These are phyloP conservation scores for Dalbergia cochinchinensis DNA, from an alignment of 306 rosid species.

Conservation along the genomic window DNA sequence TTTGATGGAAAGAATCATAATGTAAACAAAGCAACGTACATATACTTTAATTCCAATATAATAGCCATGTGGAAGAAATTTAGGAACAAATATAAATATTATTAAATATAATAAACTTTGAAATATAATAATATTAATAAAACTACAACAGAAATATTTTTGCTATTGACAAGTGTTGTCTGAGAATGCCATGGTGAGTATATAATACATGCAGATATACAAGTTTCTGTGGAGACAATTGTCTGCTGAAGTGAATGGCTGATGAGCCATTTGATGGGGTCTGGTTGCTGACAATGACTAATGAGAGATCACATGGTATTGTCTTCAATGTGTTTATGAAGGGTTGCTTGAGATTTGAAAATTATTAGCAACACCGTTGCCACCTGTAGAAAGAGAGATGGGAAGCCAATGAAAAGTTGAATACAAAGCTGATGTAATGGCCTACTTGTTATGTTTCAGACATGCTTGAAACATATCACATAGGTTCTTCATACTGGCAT, in stretches of 20 bases:
- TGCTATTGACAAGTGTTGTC: slow-evolving; percentile 26
- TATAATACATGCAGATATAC: slow-evolving; percentile 25
- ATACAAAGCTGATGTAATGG: not conserved
- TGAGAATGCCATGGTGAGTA: slow-evolving; percentile 28
- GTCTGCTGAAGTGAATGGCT: slow-evolving; percentile 19
- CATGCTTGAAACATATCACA: slow-evolving; percentile 40
- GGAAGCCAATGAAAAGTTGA: not conserved
- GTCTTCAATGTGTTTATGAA: slow-evolving; percentile 8
- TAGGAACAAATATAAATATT: no score
- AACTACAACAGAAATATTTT: no score
- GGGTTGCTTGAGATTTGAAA: not conserved
- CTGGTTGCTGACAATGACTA: not conserved
- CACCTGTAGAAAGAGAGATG: not conserved
- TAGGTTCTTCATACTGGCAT: not conserved
- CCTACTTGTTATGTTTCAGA: slow-evolving; percentile 22
- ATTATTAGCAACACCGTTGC: not conserved
- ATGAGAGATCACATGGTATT: slow-evolving; percentile 15
- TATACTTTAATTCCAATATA: no score
- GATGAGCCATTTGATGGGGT: not conserved
- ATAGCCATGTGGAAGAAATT: no score
- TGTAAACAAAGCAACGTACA: no score
- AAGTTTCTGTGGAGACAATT: slow-evolving; percentile 2
- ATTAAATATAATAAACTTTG: no score
- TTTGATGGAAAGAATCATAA: no score
- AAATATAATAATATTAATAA: no score